phyloP scores from a whole-genome alignment of 2,329 filamentous ascomycete species.

The Nothophoma quercina region DNA sequence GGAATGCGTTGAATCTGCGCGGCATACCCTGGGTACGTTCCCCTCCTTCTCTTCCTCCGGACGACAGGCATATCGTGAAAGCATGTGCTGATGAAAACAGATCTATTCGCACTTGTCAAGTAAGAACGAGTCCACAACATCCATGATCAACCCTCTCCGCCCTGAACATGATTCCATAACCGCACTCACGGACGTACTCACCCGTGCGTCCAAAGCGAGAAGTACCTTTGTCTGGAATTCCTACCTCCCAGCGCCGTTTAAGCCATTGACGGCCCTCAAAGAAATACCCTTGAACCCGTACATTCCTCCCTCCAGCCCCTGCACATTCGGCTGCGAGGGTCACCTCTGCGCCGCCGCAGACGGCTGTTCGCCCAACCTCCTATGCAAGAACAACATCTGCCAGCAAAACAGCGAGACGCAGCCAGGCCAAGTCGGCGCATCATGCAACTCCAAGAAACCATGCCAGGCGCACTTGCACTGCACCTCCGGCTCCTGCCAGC shows the following conservation, averaged over 20 bases:
- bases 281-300: constrained; percentile 39
- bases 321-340: constrained; percentile 43
- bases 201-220: constrained; percentile 32
- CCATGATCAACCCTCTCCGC: constrained; percentile 33
- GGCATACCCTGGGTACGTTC: constrained; percentile 47
- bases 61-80: too few relatives aligned
- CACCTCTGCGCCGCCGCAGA: constrained; percentile 41
- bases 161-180: constrained; percentile 31
- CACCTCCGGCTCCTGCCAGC: constrained; percentile 28
- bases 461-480: constrained; percentile 42
- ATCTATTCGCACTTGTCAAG: constrained; percentile 42
- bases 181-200: constrained; percentile 32
- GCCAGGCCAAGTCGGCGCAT: constrained; percentile 35
- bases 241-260: constrained; percentile 33
- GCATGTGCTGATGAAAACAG: constrained; percentile 16
- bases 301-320: constrained; percentile 35
- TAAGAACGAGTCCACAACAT: constrained; percentile 32
- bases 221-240: constrained; percentile 42
- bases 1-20: constrained; percentile 44
- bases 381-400: constrained; percentile 47
- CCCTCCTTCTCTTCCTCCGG: too few relatives aligned
- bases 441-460: constrained; percentile 37
- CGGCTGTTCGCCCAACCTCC: constrained; percentile 32
- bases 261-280: constrained; percentile 28
- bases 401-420: constrained; percentile 25